Base-by-base conservation (phyloP, 805 yeast genomes). In the Wickerhamomyces queroliae region DNA sequence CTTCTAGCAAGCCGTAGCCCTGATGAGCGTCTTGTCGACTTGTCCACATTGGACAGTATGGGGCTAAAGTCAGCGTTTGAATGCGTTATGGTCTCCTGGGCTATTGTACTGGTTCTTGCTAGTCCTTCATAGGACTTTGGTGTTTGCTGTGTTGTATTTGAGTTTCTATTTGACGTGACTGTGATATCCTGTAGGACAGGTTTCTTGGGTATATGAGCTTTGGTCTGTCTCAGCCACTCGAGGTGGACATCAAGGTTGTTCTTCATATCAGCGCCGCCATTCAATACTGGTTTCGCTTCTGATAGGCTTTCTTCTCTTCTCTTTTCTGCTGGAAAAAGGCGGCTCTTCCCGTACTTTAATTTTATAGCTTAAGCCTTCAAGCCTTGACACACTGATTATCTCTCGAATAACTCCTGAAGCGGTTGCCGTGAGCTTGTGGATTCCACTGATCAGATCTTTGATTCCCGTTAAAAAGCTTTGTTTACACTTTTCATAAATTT, bases 241-340 rank as follows among this genome's bases (percentile, higher is more conserved):
- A 54, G 19, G 31, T 58, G 60, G 5, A 45, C 40, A 35, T 50
- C 49, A 21, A 59, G 43, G 45, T 59, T 59, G 42, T 55, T 56
- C 40, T 47, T 54, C 38, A 52, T 39, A 17, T 17, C 19, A 30
- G 22, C 33, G 33, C 49, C 28, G 45, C 40, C 44, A 41, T 44
- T 32, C 32, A 35, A 17, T 17, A 23, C 11, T 23, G 25, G 25
- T 8, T 8, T 23, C 25, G n/a, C n/a, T n/a, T n/a, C n/a, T n/a
- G n/a, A n/a, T n/a, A n/a, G n/a, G n/a, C n/a, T n/a, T n/a, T n/a
- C n/a, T n/a, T n/a, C n/a, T n/a, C n/a, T n/a, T n/a, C n/a, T n/a
- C n/a, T n/a, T n/a, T n/a, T n/a, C n/a, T n/a, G n/a, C n/a, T n/a
- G n/a, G n/a, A n/a, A n/a, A n/a, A n/a, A n/a, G n/a, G n/a, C n/a